Evolutionary conservation across 371 early-diverging fungal species (phyloP), one percentile per base, ranked within the genome.

Genomic region (Lichtheimia corymbifera): DNA sequence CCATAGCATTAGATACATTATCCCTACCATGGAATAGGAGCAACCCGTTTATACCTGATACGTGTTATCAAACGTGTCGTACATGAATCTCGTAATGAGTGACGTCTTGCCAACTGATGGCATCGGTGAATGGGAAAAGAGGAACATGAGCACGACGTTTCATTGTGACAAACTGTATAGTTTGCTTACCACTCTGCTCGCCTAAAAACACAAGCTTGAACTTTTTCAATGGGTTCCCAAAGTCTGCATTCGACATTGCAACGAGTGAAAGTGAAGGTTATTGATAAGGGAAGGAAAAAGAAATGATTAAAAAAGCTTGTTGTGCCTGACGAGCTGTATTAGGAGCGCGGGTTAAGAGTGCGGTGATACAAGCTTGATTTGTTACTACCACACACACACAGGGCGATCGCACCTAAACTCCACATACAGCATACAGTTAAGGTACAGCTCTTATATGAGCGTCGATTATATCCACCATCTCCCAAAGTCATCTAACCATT

Each of bases 71-170:
- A 98, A 98, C 11, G 96, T 96, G 71, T 97, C 98, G 70, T 98
- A 97, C 98, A 98, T 97, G 75, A 98, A 98, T 28, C 97, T 89
- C 17, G 99, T 98, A 65, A 99, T 98, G 55, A 99, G 86, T 1
- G 98, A 97, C 1, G 99, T 99, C 72, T 99, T 99, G 45, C 99
- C 99, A 40, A 99, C 99, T 94, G 53, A 35, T 35, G 35, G 35
- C 11, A 6, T 9, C 9, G 1, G 35, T 6, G 35, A 35, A 35
- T 9, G 6, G 35, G 2, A 11, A 35, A 11, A 35, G 11, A 35
- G 35, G 13, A 28, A 56, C 20, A 44, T 18, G 30, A 28, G 15
- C 18, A 14, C n/a, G 28, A n/a, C 5, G 22, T 13, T 28, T 5
- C 11, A 2, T 47, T 47, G 47, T 47, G 11, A n/a, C n/a, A 13